Conservation (phyloP, 2,329 filamentous ascomycete species). For the Karstenula rhodostoma region DNA sequence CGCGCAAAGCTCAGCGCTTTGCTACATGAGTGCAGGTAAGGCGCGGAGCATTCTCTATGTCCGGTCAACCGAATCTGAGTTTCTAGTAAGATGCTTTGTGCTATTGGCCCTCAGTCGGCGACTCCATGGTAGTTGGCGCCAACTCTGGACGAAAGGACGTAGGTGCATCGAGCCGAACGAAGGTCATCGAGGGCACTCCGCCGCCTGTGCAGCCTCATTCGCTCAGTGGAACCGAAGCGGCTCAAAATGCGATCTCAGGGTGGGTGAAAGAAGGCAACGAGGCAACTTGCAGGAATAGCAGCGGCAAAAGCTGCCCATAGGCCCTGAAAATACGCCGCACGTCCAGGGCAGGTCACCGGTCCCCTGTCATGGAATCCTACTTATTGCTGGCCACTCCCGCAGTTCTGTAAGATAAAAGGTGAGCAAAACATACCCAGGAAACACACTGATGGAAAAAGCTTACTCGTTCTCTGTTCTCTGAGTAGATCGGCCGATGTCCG, state of each 20-base stretch:
- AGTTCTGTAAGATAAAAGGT: conserved; percentile 17
- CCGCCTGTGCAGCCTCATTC: conserved; percentile 20
- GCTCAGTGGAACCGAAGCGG: conserved; percentile 16
- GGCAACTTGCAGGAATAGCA: conserved; percentile 26
- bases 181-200: conserved; percentile 12
- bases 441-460: conserved; percentile 18
- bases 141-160: conserved; percentile 14
- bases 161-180: conserved; percentile 22
- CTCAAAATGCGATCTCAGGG: conserved; percentile 17
- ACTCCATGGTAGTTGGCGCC: conserved; percentile 10
- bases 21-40: conserved; percentile 13
- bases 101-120: conserved; percentile 26
- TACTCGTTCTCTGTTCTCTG: conserved; percentile 22
- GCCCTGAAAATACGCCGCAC: conserved; percentile 21
- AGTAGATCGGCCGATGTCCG: conserved; percentile 6
- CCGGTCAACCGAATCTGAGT: conserved; percentile 30
- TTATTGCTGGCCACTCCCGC: conserved; percentile 24
- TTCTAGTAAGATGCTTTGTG: conserved; percentile 9
- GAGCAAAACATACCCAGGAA: conserved; percentile 9
- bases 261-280: conserved; percentile 26
- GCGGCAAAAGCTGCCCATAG: conserved; percentile 16
- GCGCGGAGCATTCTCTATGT: conserved; percentile 17
- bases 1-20: conserved; percentile 9
- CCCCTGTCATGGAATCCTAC: conserved; percentile 16
- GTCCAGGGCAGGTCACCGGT: conserved; percentile 21